Evolutionary conservation across 140 eudicot species (phyloP).

Genomic region (Bidens hawaiensis): DNA sequence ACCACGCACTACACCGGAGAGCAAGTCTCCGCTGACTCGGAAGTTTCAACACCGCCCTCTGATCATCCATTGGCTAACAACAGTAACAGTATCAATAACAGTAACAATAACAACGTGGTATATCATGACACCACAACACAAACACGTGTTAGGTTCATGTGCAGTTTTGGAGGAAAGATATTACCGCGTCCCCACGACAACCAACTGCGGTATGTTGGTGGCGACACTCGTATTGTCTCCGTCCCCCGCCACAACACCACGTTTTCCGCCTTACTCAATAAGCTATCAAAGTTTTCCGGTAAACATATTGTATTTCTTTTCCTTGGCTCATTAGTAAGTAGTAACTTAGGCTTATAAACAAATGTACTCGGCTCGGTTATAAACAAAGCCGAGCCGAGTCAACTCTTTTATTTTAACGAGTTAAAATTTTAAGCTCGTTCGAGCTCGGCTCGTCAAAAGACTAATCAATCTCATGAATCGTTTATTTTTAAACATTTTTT

Average conservation of each 20-base stretch:
- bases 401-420: no score
- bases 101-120: no score
- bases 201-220: constrained; percentile 94
- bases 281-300: constrained; percentile 57
- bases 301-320: no score
- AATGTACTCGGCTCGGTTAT: no score
- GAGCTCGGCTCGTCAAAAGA: no score
- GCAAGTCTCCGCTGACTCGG: constrained; percentile 41
- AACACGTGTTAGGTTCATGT: constrained; percentile 72
- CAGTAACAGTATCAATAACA: no score
- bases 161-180: constrained; percentile 94
- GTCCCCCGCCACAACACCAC: constrained; percentile 61
- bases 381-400: no score
- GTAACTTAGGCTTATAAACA: no score
- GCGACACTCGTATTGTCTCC: constrained; percentile 87
- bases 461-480: no score
- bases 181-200: constrained; percentile 91
- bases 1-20: constrained; percentile 36
- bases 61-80: constrained; percentile 15
- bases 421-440: no score
- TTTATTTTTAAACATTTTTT: no score
- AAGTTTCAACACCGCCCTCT: constrained; percentile 55
- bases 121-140: constrained; percentile 28
- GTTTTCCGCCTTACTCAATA: constrained; percentile 47
- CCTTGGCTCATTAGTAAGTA: no score